Base-by-base conservation (phyloP, 192 early-diverging fungal genomes). In the Coemansia sp. region DNA sequence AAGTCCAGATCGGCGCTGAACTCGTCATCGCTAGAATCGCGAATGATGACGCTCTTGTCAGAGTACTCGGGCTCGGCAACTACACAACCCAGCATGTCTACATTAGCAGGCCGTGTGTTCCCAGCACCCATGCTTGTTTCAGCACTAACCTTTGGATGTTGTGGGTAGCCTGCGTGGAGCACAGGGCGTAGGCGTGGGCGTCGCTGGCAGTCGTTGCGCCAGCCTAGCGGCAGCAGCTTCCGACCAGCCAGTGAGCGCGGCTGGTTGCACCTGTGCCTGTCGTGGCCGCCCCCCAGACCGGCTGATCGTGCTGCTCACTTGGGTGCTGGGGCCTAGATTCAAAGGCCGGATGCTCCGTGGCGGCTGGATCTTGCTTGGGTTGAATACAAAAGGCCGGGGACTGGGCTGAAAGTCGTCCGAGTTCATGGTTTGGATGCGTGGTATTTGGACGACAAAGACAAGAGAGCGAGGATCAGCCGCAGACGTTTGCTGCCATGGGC, bases 261-360 rank as follows among this genome's bases (percentile, higher is more conserved):
- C n/a, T n/a, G n/a, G n/a, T n/a, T n/a, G n/a, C n/a, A 12, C 18
- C 28, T 16, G 18, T 28, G 13, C 18, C 30, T 18, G 43, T 5
- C 17, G 28, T 16, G 21, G 28, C 0, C 17, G 17, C 29, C 13
- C 28, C 4, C 16, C 17, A 12, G 25, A 18, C 29, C 28, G 43
- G 19, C 32, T 9, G 6, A 18, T 16, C 4, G 32, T 12, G 21
- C 21, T 35, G 8, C 31, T 13, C 3, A 13, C 31, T 2, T 13
- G 31, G 31, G 2, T 12, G 39, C 31, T 32, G 5, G 44, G 16
- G 11, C 25, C 25, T 10, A 67, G 44, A 13, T 51, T 51, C 5
- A 67, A 49, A 21, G 65, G 65, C 5, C 65, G 52, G 7, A 55
- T 51, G 32, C 65, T 67, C 9, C 57, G 47, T 12, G 65, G 65